Base-by-base conservation (phyloP, 164 flowering plant genomes). In the Kalanchoe fedtschenkoi region DNA sequence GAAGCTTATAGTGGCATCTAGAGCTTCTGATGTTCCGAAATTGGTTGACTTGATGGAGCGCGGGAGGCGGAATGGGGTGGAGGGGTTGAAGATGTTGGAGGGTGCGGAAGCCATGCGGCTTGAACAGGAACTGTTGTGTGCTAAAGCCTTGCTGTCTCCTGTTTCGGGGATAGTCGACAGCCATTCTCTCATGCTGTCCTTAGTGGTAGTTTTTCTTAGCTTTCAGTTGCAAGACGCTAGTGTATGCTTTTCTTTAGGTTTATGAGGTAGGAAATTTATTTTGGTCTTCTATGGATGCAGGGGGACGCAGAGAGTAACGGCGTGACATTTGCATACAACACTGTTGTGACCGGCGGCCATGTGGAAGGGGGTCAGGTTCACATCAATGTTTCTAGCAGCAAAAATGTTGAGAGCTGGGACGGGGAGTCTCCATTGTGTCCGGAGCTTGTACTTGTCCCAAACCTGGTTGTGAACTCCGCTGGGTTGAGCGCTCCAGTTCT, bases 1-100 rank as follows among this genome's bases (percentile, higher is more conserved):
- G 15, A 92, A 92, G 73, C 89, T 92, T 24, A 82, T 92, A 24
- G 98, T 92, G 47, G 88, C 98, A 29, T 89, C 95, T 21, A 44
- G 80, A 43, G 39, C 75, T 46, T 65, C 81, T 1, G 89, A 89
- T 66, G 58, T 86, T 62, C 80, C 83, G 0, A 84, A 86, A 69
- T 74, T 92, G 78, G 66, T 60, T 60, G 65, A 59, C 65, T 64
- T 89, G 46, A 59, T 81, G 80, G 62, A 63, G 11, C 74, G 65
- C 34, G 98, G 91, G 22, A 69, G 28, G 44, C 72, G 70, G 67
- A 92, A 92, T 73, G 91, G 96, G 65, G 98, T 92, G 42, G 75
- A 71, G 28, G 93, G 79, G 29, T 69, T 92, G 66, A 81, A 72
- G 69, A 74, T 92, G 83, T 71, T 92, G 71, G 88, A 87, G 53